Evolutionary conservation across 352 stramenopile genomes (phyloP), one percentile per base, ranked within the genome.

Genomic region (Phytophthora multivora): DNA sequence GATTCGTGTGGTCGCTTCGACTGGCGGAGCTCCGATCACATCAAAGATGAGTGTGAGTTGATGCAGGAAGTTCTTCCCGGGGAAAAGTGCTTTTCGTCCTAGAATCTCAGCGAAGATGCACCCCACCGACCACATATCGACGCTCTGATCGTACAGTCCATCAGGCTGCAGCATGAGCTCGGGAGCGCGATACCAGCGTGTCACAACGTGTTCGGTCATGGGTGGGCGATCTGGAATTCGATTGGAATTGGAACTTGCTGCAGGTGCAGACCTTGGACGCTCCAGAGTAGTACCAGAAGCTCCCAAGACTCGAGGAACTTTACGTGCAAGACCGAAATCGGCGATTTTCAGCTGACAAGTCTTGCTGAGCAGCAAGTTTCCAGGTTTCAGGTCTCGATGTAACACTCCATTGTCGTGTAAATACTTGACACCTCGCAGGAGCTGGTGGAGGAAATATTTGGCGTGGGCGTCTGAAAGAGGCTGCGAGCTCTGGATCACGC

Each of bases 401-500:
- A 95, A 51, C 16, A 96, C 79, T 9, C 85, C 85, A 39, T 91
- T 85, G 55, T 86, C 81, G 52, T 92, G 83, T 1, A 94, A 55
- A 26, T 89, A 86, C 41, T 90, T 88, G 54, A 94, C 81, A 2
- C 93, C 93, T 5, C 90, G 77, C 3, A 98, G 68, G 13, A 98
- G 71, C 56, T 98, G 91, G 53, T 95, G 89, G n/a, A 98, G 76
- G 62, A 98, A 98, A 59, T 92, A 97, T 43, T 96, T 95, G 52
- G 87, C 65, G 38, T 93, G 84, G 1, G 79, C 75, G 51, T 91
- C 82, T 1, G 82, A 90, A 15, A 93, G 76, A 18, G 73, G 56
- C 54, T 91, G 82, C 2, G 82, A 86, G 53, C 82, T 94, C 50
- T 96, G 85, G 16, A 97, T 95, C 41, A 97, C 82, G 15, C 85